Percentiles rank a stretch among this genome's conserved stretches.
Conservation (phyloP, 1,139 yeast species). For the Magnusiomyces fungicola region DNA sequence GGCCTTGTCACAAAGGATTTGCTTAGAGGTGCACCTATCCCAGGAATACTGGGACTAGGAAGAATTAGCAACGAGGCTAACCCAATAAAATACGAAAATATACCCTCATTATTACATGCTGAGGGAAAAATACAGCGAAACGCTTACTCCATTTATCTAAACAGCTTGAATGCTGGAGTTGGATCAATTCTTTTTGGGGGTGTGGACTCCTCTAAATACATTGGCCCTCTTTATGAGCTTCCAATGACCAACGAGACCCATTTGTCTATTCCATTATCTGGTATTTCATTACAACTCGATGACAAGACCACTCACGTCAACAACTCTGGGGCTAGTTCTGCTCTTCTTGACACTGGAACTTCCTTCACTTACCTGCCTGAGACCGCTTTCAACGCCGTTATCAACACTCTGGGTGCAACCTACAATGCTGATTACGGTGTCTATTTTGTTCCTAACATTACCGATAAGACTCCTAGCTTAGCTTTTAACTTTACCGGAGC, state of each 20-base stretch:
- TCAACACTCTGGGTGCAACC: slow-evolving; percentile 21
- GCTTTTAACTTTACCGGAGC: slow-evolving; percentile 13
- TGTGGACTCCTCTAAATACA: slow-evolving; percentile 42
- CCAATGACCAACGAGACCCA: slow-evolving; percentile 17
- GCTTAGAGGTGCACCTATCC: slow-evolving; percentile 10
- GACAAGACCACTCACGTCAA: not conserved
- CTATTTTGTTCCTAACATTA: slow-evolving; percentile 11
- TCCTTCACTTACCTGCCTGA: slow-evolving; percentile 30
- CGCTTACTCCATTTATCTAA: slow-evolving; percentile 37
- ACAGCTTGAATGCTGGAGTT: slow-evolving; percentile 21
- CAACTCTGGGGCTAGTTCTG: slow-evolving; percentile 15
- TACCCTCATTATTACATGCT: slow-evolving; percentile 40
- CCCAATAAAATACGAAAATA: slow-evolving; percentile 24
- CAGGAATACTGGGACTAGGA: slow-evolving; percentile 15
- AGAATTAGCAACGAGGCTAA: slow-evolving; percentile 11
- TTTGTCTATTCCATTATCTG: slow-evolving; percentile 9
- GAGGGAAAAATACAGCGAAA: slow-evolving; percentile 39
- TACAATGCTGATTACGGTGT: slow-evolving; percentile 11
- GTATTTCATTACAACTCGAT: slow-evolving; percentile 2
- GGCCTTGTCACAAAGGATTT: slow-evolving; percentile 25
- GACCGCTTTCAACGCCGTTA: slow-evolving; percentile 18
- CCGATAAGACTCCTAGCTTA: slow-evolving; percentile 8
- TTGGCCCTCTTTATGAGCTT: slow-evolving; percentile 32
- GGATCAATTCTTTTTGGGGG: slow-evolving; percentile 46
- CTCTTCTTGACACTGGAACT: slow-evolving; percentile 34